Evolutionary conservation across 2,329 filamentous ascomycete species (phyloP), one percentile per base, ranked within the genome.

Genomic region (Cladosporium sp.): DNA sequence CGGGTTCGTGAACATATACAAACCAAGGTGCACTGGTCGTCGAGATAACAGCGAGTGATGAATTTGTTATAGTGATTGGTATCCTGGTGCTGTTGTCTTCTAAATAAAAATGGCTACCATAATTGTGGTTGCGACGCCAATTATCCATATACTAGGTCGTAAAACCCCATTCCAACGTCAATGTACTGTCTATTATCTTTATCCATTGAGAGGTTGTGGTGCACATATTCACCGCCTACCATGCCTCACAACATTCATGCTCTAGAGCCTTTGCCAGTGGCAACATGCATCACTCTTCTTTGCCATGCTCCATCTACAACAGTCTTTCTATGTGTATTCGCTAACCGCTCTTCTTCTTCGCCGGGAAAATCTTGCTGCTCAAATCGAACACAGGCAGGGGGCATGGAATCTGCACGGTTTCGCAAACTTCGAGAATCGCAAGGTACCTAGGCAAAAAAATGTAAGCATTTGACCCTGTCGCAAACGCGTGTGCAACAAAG

Each of bases 311-410:
- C 1, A 28, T 52, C 4, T 7, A 30, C 26, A 3, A 12, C 1
- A 47, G 12, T 47, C 5, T 2, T 34, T 3, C 18, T 21, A 34
- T 18, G 7, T 7, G 14, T 55, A 32, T 14, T 10, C 7, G 32
- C 34, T n/a, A 64, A 32, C 34, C 51, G 12, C 61, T 64, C 64
- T 65, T 65, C 64, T 65, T 65, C 55, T 65, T 60, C 24, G 64
- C 66, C 24, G 68, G 54, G 58, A 72, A 72, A n/a, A 71, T 65
- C 67, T 68, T 70, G 38, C 61, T 55, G 58, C 64, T 65, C 5
- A 73, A 61, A 54, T 73, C 71, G 52, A 73, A 68, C 3, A 71
- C 69, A 12, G 71, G 71, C 26, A 72, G 54, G 12, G 70, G 68
- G 66, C 68, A 69, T 15, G 71, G 71, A 6, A 73, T 66, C 18